Base-by-base conservation (phyloP, 345 rosid genomes). In the Rhodamnia rubescens region DNA sequence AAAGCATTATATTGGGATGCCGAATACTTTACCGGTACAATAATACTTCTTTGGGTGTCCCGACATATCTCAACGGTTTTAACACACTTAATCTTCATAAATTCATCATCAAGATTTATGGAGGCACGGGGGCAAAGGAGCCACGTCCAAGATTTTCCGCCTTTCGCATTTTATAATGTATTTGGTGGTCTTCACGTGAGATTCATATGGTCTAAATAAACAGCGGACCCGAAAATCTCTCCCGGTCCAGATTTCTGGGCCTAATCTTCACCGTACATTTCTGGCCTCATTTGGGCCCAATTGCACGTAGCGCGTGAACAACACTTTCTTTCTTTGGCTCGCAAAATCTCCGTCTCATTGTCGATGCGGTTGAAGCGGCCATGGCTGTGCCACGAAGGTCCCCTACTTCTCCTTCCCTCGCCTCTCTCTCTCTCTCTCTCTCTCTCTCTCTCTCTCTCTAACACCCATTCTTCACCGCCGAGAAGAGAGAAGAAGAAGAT, bases 351-450 rank as follows among this genome's bases (percentile, higher is more conserved):
- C 24, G 78, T 18, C 78, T 69, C 47, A 47, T 40, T 8, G 24
- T 32, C 47, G 47, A 32, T 69, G 42, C 81, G 51, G 26, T 20
- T 12, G 90, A 57, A 81, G 88, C 83, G 89, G 87, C 87, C 88
- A 47, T 64, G 87, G 89, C 80, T 49, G 82, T 49, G 87, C 90
- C 89, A 89, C 90, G 88, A 69, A 32, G 78, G 24, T 69, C 78
- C 2, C 27, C 44, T 29, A 7, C 52, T 26, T 10, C 15, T 55
- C 42, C 56, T 20, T 47, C 44, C 52, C 29, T 53, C 36, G 5
- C n/a, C n/a, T n/a, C n/a, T n/a, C 40, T 36, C 40, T 3, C 40
- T 49, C 52, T 26, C 51, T 26, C 52, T 2, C 50, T 36, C 51
- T 56, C 53, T 54, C 53, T 47, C 64, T n/a, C 50, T 47, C 84